Base-by-base conservation (phyloP, 208 protist species). In the Phytomonas sp. region DNA sequence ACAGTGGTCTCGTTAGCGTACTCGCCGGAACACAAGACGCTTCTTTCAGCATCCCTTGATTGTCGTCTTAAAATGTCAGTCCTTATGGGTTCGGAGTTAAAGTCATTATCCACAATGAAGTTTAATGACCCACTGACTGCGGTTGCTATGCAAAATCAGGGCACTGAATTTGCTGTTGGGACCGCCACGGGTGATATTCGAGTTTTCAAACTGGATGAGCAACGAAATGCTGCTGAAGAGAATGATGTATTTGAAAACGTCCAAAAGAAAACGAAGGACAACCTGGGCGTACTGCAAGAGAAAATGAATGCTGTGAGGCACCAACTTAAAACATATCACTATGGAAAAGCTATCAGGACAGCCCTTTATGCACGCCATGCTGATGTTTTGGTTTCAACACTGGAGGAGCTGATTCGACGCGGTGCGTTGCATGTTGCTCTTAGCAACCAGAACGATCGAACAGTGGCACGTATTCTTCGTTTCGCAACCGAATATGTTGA, bases 391-490 rank as follows among this genome's bases (percentile, higher is more conserved):
- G 77, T 92, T 52, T 95, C 90, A 11, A 91, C 86, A 12, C 63
- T 95, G n/a, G 87, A 95, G 60, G 90, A 95, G 70, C 84, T 95
- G 26, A 60, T 91, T 11, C 85, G 86, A 29, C 85, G 90, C 66
- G 86, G 88, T 23, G 78, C 84, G 19, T 71, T 95, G 26, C 88
- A 95, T 52, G 78, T 95, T 1, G 87, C 87, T 1, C 73, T 95
- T 29, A 90, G 77, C 77, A 87, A 88, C 70, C 90, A 93, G 64
- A 93, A 93, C 61, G 90, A 95, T 62, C 80, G 88, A 23, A 88
- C 87, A 19, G 67, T 95, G 52, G 90, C 80, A 60, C 85, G 79
- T 29, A 65, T 95, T 14, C 78, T 95, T 37, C 86, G 88, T 40
- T 95, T 92, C 75, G 78, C 87, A 8, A 77, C 81, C 32, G 77